Evolutionary conservation across 2,329 filamentous ascomycete species (phyloP).

Genomic region (Grosmannia serpens): DNA sequence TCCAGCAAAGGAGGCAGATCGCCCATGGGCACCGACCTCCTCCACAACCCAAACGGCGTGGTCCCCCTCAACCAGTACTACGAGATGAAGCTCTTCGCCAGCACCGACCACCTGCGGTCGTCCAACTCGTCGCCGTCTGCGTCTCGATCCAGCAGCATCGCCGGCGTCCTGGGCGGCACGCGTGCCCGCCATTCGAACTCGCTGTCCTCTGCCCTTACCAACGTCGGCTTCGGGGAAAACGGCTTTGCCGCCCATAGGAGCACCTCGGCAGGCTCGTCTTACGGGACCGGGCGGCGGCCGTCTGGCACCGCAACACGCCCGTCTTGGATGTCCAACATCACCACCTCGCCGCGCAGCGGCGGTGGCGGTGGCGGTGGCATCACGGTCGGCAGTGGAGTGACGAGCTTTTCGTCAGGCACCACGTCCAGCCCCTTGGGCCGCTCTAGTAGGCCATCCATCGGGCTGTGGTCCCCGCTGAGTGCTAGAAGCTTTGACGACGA

Average conservation of each 20-base stretch:
- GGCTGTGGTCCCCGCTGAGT: slow-evolving; percentile 33
- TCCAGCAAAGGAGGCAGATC: background rate
- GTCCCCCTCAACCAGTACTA: slow-evolving; percentile 50
- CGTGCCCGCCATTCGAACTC: slow-evolving; percentile 33
- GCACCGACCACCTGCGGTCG: slow-evolving; percentile 58
- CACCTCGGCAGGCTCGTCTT: slow-evolving; percentile 14
- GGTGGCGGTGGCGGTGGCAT: slow-evolving; percentile 21
- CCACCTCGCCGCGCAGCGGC: background rate
- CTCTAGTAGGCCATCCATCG: slow-evolving; percentile 30
- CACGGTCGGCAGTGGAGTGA: slow-evolving; percentile 28
- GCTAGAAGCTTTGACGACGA: slow-evolving; percentile 26
- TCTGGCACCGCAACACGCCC: slow-evolving; percentile 7
- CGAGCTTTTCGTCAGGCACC: slow-evolving; percentile 16
- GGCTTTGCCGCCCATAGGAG: slow-evolving; percentile 14
- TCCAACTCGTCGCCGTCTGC: slow-evolving; percentile 21
- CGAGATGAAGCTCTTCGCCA: slow-evolving; percentile 64
- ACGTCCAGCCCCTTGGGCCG: slow-evolving; percentile 12
- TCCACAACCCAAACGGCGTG: slow-evolving; percentile 15
- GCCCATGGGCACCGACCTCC: background rate
- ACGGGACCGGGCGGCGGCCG: slow-evolving; percentile 3
- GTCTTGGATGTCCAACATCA: background rate
- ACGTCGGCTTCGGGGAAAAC: slow-evolving; percentile 12
- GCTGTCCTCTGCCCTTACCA: slow-evolving; percentile 20
- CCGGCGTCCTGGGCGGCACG: slow-evolving; percentile 17
- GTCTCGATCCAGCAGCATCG: slow-evolving; percentile 16